Evolutionary conservation across 768 basidiomycete species (phyloP).

Genomic region (Mrakia gelida): DNA sequence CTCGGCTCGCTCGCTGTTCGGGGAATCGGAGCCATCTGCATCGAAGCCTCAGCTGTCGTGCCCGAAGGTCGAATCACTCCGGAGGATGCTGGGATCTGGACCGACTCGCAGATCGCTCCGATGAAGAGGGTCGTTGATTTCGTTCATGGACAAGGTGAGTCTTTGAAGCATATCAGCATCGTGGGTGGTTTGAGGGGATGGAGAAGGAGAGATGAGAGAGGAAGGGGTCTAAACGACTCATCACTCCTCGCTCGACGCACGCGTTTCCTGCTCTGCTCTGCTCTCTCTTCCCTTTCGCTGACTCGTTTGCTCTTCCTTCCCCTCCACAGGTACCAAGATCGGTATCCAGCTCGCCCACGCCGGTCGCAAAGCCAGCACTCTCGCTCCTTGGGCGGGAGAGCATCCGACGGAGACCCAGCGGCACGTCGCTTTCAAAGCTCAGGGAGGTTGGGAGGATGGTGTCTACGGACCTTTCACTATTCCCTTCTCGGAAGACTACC

Average conservation of each 20-base stretch:
- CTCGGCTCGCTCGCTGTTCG: conserved; percentile 66
- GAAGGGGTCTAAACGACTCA: not conserved
- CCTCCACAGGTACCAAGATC: conserved; percentile 50
- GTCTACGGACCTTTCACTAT: conserved; percentile 62
- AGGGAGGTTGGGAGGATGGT: conserved; percentile 63
- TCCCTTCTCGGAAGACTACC: conserved; percentile 54
- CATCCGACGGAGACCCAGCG: conserved; percentile 31
- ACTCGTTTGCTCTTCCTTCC: not conserved
- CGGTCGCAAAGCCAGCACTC: conserved; percentile 64
- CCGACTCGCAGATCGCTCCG: conserved; percentile 67
- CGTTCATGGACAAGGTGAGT: conserved; percentile 57
- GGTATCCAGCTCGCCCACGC: conserved; percentile 78
- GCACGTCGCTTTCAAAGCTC: conserved; percentile 49
- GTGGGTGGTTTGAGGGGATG: too few species aligned
- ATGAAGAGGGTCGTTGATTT: conserved; percentile 70
- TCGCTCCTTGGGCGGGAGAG: conserved; percentile 61
- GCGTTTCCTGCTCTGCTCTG: not conserved
- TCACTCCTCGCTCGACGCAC: not conserved
- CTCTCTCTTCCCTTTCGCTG: too few species aligned
- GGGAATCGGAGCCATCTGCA: conserved; percentile 63
- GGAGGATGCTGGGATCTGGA: conserved; percentile 52
- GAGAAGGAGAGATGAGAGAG: too few species aligned
- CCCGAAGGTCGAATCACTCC: conserved; percentile 68
- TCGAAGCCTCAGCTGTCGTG: conserved; percentile 70
- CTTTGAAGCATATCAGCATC: too few species aligned